Percentiles rank a stretch among this genome's conserved stretches.
Conservation (phyloP, 768 basidiomycete genomes). For the Lyophyllum decastes region DNA sequence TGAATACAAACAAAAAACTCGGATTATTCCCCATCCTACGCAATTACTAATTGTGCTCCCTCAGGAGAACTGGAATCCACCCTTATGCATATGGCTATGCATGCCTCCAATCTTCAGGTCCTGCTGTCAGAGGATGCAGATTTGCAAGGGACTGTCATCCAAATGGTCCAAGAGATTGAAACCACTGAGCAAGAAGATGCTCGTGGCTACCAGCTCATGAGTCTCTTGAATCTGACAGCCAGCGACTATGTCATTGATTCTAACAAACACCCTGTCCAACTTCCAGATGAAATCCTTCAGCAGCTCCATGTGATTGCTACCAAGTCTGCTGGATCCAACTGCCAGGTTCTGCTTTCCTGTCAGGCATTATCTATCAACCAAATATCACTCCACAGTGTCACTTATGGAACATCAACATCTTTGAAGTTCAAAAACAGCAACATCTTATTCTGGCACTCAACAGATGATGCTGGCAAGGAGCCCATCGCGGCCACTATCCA, state of each 20-base stretch:
- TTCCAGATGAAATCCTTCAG: neutral
- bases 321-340: neutral
- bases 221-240: conserved; percentile 5
- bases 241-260: conserved; percentile 1
- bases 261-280: conserved; percentile 1
- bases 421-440: conserved; percentile 7
- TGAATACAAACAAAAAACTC: conserved; percentile 18
- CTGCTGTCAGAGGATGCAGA: conserved; percentile 10
- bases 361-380: conserved; percentile 1
- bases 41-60: neutral
- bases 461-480: neutral
- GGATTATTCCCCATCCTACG: neutral
- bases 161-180: conserved; percentile 5
- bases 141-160: neutral
- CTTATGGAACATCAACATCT: conserved; percentile 5
- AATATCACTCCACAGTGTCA: conserved; percentile 1
- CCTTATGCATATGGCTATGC: conserved; percentile 5
- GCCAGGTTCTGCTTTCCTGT: neutral
- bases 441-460: neutral
- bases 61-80: conserved; percentile 13
- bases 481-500: neutral
- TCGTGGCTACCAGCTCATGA: conserved; percentile 7
- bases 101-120: conserved; percentile 10
- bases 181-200: conserved; percentile 6
- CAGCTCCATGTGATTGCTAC: neutral